Conservation (phyloP, 257 asterid species). For the Cinchona pubescens region DNA sequence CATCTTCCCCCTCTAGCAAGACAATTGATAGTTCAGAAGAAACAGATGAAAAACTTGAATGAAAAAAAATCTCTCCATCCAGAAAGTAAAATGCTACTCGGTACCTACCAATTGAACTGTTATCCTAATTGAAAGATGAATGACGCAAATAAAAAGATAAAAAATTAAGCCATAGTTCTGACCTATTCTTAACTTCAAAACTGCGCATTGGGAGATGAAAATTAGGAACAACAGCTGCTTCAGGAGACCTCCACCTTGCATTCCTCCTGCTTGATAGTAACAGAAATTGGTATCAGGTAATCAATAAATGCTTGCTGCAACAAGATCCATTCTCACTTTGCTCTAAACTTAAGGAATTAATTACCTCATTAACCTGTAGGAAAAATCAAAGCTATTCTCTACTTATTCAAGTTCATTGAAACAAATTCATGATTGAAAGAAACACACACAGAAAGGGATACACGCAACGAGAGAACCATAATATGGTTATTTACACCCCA, state of each 20-base stretch:
- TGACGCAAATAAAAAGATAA: neutral
- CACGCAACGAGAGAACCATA: neutral
- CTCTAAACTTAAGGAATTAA: neutral
- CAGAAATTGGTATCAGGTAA: conserved; percentile 8
- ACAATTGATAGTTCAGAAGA: neutral
- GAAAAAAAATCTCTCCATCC: neutral
- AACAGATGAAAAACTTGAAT: neutral
- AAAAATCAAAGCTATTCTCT: neutral
- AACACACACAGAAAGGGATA: neutral
- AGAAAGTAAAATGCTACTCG: neutral
- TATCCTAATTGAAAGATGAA: neutral
- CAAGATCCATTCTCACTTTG: neutral
- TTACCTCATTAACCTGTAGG: neutral
- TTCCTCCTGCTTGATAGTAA: conserved; percentile 39
- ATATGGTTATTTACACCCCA: neutral
- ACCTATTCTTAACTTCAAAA: conserved; percentile 81
- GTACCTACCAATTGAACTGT: no score
- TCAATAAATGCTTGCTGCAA: neutral
- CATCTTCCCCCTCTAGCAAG: neutral
- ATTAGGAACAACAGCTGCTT: conserved; percentile 66
- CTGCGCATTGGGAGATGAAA: conserved; percentile 90
- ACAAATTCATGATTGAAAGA: neutral
- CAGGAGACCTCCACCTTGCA: conserved; percentile 57
- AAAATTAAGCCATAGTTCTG: neutral
- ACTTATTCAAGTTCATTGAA: neutral